Percentiles rank a stretch among this genome's conserved stretches.
phyloP scores from a whole-genome alignment of 1,139 yeast species.

The Kodamaea plutei region DNA sequence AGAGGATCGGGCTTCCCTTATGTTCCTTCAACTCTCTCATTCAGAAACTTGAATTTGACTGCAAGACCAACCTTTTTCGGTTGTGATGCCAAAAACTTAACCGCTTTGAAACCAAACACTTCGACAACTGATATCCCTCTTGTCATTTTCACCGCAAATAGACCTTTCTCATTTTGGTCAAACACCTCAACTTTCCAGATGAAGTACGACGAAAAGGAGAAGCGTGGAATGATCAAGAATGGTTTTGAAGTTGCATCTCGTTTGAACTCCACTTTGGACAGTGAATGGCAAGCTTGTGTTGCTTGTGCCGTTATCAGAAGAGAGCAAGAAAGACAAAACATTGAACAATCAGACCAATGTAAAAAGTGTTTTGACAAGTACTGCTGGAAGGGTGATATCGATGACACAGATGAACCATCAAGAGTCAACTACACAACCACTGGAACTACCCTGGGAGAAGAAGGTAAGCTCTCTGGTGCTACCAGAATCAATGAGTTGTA shows the following conservation, averaged over 20 bases:
- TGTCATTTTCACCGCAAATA: slow-evolving; percentile 36
- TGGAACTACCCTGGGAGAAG: slow-evolving; percentile 41
- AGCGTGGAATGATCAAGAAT: slow-evolving; percentile 35
- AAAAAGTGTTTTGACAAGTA: slow-evolving; percentile 34
- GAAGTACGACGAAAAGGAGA: slow-evolving; percentile 30
- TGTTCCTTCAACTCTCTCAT: slow-evolving; percentile 33
- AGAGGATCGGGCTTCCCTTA: slow-evolving; percentile 29
- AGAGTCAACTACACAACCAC: slow-evolving; percentile 40
- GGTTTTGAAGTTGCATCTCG: slow-evolving; percentile 30
- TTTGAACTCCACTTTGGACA: slow-evolving; percentile 31
- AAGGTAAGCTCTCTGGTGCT: slow-evolving; percentile 14
- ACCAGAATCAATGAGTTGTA: slow-evolving; percentile 10
- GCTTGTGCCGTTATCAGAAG: slow-evolving; percentile 40
- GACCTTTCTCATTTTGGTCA: slow-evolving; percentile 36
- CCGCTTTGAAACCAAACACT: slow-evolving; percentile 20
- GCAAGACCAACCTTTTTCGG: slow-evolving; percentile 44
- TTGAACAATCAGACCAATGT: slow-evolving; percentile 37
- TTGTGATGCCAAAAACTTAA: slow-evolving; percentile 37
- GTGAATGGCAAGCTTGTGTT: slow-evolving; percentile 38
- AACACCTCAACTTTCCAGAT: slow-evolving; percentile 36
- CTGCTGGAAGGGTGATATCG: slow-evolving; percentile 39
- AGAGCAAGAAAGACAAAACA: slow-evolving; percentile 39
- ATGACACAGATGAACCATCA: slow-evolving; percentile 9
- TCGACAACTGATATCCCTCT: slow-evolving; percentile 30
- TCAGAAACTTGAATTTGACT: slow-evolving; percentile 33